Conservation (phyloP, 495 filamentous ascomycete genomes). For the Evernia prunastri region DNA sequence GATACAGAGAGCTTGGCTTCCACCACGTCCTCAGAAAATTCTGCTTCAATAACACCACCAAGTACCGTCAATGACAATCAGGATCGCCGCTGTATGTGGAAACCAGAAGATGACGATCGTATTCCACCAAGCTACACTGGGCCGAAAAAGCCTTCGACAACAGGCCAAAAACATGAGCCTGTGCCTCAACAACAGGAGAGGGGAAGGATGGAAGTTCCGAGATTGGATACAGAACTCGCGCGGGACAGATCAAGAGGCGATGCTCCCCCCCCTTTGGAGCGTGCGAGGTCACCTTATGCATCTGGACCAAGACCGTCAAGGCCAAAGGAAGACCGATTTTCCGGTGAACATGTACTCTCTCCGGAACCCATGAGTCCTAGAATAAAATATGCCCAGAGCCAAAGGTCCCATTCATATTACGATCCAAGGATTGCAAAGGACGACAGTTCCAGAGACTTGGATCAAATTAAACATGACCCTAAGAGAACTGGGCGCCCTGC, state of each 20-base stretch:
- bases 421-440: constrained; percentile 1
- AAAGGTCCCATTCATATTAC: constrained; percentile 8
- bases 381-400: neutral
- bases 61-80: constrained; percentile 11
- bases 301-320: constrained; percentile 15
- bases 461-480: constrained; percentile 5
- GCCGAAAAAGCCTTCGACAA: constrained; percentile 9
- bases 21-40: constrained; percentile 37
- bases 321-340: constrained; percentile 12
- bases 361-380: constrained; percentile 24
- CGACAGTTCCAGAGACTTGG: neutral
- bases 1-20: constrained; percentile 12
- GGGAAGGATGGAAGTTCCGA: constrained; percentile 12
- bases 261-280: constrained; percentile 15
- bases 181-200: neutral
- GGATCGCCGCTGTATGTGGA: constrained; percentile 18
- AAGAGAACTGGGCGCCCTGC: constrained; percentile 5
- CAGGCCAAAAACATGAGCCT: neutral
- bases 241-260: constrained; percentile 15
- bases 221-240: constrained; percentile 20
- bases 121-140: constrained; percentile 15
- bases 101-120: constrained; percentile 13
- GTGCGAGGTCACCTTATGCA: constrained; percentile 22
- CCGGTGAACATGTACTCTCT: constrained; percentile 26
- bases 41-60: constrained; percentile 35